Evolutionary conservation across 306 rosid species (phyloP).

Genomic region (Glycyrrhiza uralensis): DNA sequence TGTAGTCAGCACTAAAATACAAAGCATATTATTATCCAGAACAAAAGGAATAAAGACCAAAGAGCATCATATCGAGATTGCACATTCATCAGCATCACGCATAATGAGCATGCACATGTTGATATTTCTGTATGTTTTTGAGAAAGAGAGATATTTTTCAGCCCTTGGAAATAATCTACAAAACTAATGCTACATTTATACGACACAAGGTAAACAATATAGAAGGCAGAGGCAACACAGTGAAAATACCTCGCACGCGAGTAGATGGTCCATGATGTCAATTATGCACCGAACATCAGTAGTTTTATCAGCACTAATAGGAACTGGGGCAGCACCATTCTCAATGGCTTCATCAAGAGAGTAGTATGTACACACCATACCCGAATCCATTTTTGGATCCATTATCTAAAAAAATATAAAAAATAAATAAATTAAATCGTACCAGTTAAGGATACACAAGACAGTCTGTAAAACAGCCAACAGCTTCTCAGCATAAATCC

Average conservation of each 20-base stretch:
- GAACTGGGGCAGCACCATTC: conserved; percentile 94
- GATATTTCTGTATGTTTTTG: not conserved
- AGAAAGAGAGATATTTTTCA: not conserved
- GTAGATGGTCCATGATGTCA: conserved; percentile 93
- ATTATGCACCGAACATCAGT: conserved; percentile 64
- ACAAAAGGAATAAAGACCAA: not conserved
- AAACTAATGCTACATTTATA: not conserved
- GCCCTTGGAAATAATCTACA: not conserved
- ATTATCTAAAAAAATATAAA: conserved; percentile 59
- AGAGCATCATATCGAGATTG: not conserved
- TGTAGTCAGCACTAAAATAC: not conserved
- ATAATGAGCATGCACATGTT: not conserved
- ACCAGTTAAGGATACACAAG: not conserved
- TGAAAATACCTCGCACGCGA: conserved; percentile 83
- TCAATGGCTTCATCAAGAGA: conserved; percentile 96
- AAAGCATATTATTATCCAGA: not conserved
- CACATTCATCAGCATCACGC: not conserved
- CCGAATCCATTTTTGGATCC: conserved; percentile 99
- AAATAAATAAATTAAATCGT: not conserved
- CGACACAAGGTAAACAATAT: conserved; percentile 11
- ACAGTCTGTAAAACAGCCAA: not conserved
- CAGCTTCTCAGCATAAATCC: not conserved
- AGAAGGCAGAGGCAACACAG: not conserved
- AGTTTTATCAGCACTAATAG: conserved; percentile 68
- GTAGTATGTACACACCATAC: conserved; percentile 74